Percentiles rank a stretch among this genome's conserved stretches.
phyloP scores from a whole-genome alignment of 441 rosid species.

The Syzygium syzygioides region DNA sequence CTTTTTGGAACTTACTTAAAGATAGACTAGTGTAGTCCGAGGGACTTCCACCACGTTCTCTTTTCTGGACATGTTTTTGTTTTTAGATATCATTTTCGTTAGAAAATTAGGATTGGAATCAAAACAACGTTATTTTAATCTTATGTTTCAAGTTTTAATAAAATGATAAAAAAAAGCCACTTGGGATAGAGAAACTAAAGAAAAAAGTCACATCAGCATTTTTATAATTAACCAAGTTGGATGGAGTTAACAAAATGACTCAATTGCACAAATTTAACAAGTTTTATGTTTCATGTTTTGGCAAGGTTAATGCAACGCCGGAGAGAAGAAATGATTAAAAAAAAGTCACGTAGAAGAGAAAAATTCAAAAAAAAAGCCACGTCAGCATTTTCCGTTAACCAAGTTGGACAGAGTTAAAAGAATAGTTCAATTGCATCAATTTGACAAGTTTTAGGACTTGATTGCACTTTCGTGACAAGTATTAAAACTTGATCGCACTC shows the following conservation, averaged over 20 bases:
- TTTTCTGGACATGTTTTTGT: too few species aligned
- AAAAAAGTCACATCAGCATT: too few species aligned
- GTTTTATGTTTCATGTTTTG: background rate
- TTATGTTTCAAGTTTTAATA: background rate
- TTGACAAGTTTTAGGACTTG: accelerated
- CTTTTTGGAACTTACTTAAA: background rate
- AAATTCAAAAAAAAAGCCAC: background rate
- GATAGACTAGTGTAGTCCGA: background rate
- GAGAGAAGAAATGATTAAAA: background rate
- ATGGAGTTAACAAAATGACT: too few species aligned
- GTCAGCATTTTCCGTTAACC: background rate
- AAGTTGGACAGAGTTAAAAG: background rate
- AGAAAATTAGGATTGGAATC: too few species aligned
- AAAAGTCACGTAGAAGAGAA: background rate
- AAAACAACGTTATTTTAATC: too few species aligned
- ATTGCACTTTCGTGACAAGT: background rate
- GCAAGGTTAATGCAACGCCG: background rate
- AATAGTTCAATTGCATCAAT: background rate
- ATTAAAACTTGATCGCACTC: background rate
- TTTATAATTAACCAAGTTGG: too few species aligned
- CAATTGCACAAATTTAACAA: too few species aligned
- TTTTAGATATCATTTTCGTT: too few species aligned
- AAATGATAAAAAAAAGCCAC: too few species aligned
- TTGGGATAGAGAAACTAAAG: too few species aligned
- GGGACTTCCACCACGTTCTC: too few species aligned